These are phyloP conservation scores for Carpinus fangiana DNA, from an alignment of 306 rosid species.

Conservation along the genomic window DNA sequence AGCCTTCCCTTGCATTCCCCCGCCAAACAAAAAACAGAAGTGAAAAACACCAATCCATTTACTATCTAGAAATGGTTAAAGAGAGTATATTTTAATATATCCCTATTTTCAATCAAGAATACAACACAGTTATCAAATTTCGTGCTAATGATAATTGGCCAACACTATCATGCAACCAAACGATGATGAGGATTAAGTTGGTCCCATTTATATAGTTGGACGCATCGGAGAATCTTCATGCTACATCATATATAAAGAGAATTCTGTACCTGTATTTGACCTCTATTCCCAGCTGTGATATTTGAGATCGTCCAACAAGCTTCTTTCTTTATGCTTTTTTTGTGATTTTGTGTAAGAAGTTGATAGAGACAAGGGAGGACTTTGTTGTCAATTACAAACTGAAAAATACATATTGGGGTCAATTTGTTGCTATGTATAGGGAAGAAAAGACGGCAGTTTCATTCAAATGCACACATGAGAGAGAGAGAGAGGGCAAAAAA, in stretches of 20 bases:
- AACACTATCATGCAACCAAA: constrained; percentile 5
- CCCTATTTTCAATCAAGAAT: not conserved
- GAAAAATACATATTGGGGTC: constrained; percentile 20
- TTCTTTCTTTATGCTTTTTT: constrained; percentile 69
- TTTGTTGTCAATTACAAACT: constrained; percentile 56
- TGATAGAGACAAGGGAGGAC: constrained; percentile 54
- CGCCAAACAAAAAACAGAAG: not conserved
- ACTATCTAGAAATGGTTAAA: not conserved
- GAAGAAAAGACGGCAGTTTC: constrained; percentile 2
- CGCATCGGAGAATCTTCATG: not conserved
- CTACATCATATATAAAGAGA: not conserved
- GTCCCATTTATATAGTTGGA: not conserved
- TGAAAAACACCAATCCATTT: not conserved
- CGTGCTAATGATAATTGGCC: not conserved
- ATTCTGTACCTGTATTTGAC: constrained; percentile 58
- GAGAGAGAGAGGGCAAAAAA: not conserved
- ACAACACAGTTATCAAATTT: not conserved
- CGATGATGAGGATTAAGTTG: not conserved
- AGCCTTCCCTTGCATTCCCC: not conserved
- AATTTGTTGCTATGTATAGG: constrained; percentile 4
- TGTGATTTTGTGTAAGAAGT: constrained; percentile 58
- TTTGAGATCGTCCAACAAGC: constrained; percentile 79
- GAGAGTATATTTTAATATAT: not conserved
- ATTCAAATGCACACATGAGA: constrained; percentile 1
- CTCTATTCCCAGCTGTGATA: constrained; percentile 67